Evolutionary conservation across 208 protist genomes (phyloP), one percentile per base, ranked within the genome.

Genomic region (Trypanosoma avium): DNA sequence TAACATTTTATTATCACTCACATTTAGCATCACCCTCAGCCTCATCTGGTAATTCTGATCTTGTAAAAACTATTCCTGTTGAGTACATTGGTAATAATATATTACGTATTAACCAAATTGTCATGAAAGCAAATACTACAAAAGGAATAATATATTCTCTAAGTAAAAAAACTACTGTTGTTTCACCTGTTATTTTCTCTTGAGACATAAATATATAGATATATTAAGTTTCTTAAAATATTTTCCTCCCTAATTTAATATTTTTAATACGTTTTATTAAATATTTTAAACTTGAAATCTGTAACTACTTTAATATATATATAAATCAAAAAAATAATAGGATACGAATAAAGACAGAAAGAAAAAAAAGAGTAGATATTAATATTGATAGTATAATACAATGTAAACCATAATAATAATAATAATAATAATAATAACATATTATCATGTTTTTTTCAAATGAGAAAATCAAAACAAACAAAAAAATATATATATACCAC

Each of bases 61-160:
- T 13, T 58, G 73, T 47, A 57, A 82, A 22, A 56, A 69, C 12
- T 69, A 77, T 24, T 55, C 53, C 15, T 76, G 49, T 52, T 56
- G 69, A 2, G 27, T 72, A 61, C 73, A 92, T 72, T 1, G 86
- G 86, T 9, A 83, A 3, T 0, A 79, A 30, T 0, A 86, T 68
- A 35, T 80, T 75, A 7, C 63, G 46, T 19, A 80, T 26, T 5
- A 91, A 55, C 57, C 82, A 87, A 49, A 75, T 72, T 7, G 75
- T 30, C 73, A 92, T 80, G 2, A 29, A 50, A 0, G 30, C 60
- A 52, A 92, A 92, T 3, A 87, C 62, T 0, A 72, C 52, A n/a
- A 52, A 42, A 3, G 86, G 86, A 12, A 92, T 74, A 5, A 87
- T 27, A 70, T 86, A 86, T 64, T 92, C 86, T 7, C 86, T 69